These are phyloP conservation scores for Pneumocystis sp. DNA, from an alignment of 1,139 yeast species.

Conservation along the genomic window DNA sequence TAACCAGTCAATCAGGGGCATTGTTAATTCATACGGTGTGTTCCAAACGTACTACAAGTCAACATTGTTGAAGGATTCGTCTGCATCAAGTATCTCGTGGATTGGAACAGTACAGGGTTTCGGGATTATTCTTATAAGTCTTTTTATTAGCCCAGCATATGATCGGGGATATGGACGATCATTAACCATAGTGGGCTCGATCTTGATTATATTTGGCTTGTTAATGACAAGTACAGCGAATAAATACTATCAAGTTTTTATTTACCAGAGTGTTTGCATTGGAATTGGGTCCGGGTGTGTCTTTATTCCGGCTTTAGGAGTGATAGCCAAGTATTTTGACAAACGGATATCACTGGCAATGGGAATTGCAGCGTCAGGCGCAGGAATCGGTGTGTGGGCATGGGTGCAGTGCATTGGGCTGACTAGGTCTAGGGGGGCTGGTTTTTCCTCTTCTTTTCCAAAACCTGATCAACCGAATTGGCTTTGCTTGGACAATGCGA, in stretches of 20 bases:
- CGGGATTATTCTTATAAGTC: conserved; percentile 39
- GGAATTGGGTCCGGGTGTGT: conserved; percentile 14
- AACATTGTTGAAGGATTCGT: conserved; percentile 30
- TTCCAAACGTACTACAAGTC: conserved; percentile 42
- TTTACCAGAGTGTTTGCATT: conserved; percentile 13
- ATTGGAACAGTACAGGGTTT: conserved; percentile 45
- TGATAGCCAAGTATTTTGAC: conserved; percentile 13
- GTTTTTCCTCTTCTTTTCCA: conserved; percentile 22
- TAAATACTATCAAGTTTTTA: conserved; percentile 37
- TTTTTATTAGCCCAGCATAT: conserved; percentile 47
- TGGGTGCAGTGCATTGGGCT: not conserved
- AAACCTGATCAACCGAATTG: conserved; percentile 20
- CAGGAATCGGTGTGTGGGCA: conserved; percentile 3
- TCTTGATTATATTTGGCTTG: conserved; percentile 35
- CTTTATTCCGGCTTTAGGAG: conserved; percentile 13
- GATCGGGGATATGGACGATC: conserved; percentile 29
- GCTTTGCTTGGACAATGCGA: conserved; percentile 22
- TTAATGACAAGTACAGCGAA: conserved; percentile 38
- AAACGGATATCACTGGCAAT: conserved; percentile 11
- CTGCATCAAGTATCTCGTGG: conserved; percentile 44
- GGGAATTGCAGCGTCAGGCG: conserved; percentile 15
- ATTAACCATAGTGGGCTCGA: conserved; percentile 32
- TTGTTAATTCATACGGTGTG: conserved; percentile 15
- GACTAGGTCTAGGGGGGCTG: conserved; percentile 20
- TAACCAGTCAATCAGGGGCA: not conserved